phyloP scores from a whole-genome alignment of 768 basidiomycete species.

The Lactifluus echinatus region DNA sequence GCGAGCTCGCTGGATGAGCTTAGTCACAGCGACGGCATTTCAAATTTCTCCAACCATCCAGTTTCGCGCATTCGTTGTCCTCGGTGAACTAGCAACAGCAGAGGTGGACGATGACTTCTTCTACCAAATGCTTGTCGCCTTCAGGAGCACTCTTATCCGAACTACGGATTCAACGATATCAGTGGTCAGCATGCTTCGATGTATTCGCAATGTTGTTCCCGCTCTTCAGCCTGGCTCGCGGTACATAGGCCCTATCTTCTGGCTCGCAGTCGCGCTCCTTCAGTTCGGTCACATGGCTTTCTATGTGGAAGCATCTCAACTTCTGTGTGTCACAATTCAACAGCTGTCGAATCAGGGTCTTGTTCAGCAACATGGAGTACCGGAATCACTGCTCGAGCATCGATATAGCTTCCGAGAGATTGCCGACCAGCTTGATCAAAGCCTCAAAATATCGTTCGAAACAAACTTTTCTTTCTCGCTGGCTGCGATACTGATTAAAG shows the following conservation, averaged over 20 bases:
- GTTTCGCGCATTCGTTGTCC: slow-evolving; percentile 74
- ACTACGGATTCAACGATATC: slow-evolving; percentile 64
- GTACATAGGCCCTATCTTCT: slow-evolving; percentile 71
- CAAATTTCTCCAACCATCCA: slow-evolving; percentile 86
- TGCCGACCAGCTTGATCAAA: slow-evolving; percentile 60
- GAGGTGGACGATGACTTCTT: slow-evolving; percentile 90
- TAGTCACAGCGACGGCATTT: slow-evolving; percentile 83
- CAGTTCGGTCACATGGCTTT: slow-evolving; percentile 67
- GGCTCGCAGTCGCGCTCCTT: slow-evolving; percentile 79
- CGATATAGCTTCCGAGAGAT: slow-evolving; percentile 60
- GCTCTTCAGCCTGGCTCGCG: slow-evolving; percentile 59
- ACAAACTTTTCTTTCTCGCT: slow-evolving; percentile 73
- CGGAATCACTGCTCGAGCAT: slow-evolving; percentile 51
- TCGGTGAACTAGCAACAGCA: slow-evolving; percentile 72
- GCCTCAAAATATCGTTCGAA: slow-evolving; percentile 71
- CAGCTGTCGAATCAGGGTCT: slow-evolving; percentile 52
- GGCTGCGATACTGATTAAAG: slow-evolving; percentile 79
- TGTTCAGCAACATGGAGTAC: slow-evolving; percentile 47
- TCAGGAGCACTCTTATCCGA: slow-evolving; percentile 60
- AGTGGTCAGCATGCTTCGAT: slow-evolving; percentile 82
- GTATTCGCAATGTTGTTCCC: slow-evolving; percentile 70
- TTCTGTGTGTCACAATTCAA: slow-evolving; percentile 58
- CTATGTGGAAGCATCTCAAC: slow-evolving; percentile 57
- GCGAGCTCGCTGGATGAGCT: slow-evolving; percentile 89
- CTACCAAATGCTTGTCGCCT: slow-evolving; percentile 87